Evolutionary conservation across 2,329 filamentous ascomycete species (phyloP), one percentile per base, ranked within the genome.

Genomic region (Stenocarpella maydis): DNA sequence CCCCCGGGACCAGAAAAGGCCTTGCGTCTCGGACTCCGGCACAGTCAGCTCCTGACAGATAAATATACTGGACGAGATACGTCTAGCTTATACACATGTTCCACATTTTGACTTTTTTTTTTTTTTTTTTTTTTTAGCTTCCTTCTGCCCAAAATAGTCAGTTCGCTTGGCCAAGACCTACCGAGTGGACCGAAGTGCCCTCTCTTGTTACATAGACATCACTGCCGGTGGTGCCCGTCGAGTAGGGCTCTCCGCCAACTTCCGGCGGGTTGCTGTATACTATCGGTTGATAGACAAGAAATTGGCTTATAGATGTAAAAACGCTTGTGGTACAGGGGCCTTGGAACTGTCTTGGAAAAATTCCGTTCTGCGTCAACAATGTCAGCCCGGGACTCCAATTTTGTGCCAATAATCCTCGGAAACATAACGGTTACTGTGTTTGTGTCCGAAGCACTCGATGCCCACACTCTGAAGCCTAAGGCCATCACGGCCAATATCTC

Each of bases 221-320:
- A 3, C 31, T 39, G 10, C 31, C 53, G 12, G 53, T 55, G 10
- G 53, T 55, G n/a, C n/a, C 31, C 5, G 53, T 55, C 15, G 53
- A 55, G 15, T 34, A 55, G 1, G 53, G n/a, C 2, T n/a, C n/a
- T 6, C 53, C 53, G n/a, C 53, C 53, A 17, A 55, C 17, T 3
- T 15, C 53, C 10, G 53, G 12, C 12, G 53, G 53, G 8, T 55
- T 55, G n/a, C 31, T 39, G 34, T 39, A 55, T 24, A 55, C 53
- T 39, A 24, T 34, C 24, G 53, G 53, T 17, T 41, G 53, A 19
- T 55, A 55, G 31, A 55, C 6, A 4, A 55, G 53, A 21, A 24
- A 55, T 19, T 5, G 39, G 53, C 53, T 55, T 2, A 34, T 55
- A 3, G 53, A 39, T 6, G 31, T 55, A n/a, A 26, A 14, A 1